Percentiles rank a stretch among this genome's conserved stretches.
Evolutionary conservation across 2,329 filamentous ascomycete genomes (phyloP).

Genomic region (Acephala macrosclerotiorum): DNA sequence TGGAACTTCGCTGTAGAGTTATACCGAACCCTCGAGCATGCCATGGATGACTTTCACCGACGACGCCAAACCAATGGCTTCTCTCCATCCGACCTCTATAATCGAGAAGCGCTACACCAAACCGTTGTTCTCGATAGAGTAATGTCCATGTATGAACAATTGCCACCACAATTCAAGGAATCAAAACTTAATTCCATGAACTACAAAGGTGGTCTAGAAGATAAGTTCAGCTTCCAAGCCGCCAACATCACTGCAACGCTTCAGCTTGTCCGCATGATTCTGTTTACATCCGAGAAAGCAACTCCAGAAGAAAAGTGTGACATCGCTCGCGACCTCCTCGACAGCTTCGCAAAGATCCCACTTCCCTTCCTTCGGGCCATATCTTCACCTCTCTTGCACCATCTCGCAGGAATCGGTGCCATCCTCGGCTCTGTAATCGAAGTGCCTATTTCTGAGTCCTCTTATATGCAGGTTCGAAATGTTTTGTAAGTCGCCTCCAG

Average conservation of each 20-base stretch:
- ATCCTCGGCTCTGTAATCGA: conserved; percentile 56
- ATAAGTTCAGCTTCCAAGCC: conserved; percentile 54
- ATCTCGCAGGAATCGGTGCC: conserved; percentile 55
- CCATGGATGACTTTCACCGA: conserved; percentile 36
- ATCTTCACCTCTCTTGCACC: conserved; percentile 56
- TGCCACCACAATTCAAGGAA: conserved; percentile 33
- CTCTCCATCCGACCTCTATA: conserved; percentile 22
- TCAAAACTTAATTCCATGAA: conserved; percentile 1
- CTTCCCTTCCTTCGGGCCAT: conserved; percentile 55
- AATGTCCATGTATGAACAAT: conserved; percentile 30
- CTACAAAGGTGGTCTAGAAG: conserved; percentile 10
- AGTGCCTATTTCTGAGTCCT: conserved; percentile 29
- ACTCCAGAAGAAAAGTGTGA: conserved; percentile 53
- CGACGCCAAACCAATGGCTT: conserved; percentile 15
- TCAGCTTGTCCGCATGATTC: conserved; percentile 53
- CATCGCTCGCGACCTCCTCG: conserved; percentile 53
- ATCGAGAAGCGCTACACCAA: conserved; percentile 18
- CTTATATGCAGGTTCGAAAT: conserved; percentile 44
- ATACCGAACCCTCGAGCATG: conserved; percentile 63
- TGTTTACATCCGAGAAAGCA: conserved; percentile 48
- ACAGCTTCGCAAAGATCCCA: conserved; percentile 52
- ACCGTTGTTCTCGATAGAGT: conserved; percentile 28
- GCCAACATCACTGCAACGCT: conserved; percentile 57
- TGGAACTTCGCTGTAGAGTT: conserved; percentile 66
- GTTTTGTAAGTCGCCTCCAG: conserved; percentile 43